These are phyloP conservation scores for Erythrobasidium yunnanense DNA, from an alignment of 768 basidiomycete genomes.

Conservation along the genomic window DNA sequence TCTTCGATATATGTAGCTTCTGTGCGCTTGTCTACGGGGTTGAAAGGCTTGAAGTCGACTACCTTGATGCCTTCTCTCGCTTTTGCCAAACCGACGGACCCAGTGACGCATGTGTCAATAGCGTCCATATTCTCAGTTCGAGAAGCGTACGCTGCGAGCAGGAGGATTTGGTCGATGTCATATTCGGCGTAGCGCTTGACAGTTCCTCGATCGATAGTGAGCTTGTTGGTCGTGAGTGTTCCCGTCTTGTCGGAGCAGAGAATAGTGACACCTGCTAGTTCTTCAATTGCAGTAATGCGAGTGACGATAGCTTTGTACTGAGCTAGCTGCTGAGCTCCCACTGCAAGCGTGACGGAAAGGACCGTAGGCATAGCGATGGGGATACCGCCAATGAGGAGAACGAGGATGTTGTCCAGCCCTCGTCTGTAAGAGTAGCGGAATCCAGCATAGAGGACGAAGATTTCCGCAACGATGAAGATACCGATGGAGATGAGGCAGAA, in stretches of 20 bases:
- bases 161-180: slow-evolving; percentile 78
- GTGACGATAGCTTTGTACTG: slow-evolving; percentile 99
- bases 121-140: slow-evolving; percentile 99
- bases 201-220: slow-evolving; percentile 86
- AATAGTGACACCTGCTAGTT: slow-evolving; percentile 95
- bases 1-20: slow-evolving; percentile 96
- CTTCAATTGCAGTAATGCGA: slow-evolving; percentile 98
- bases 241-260: slow-evolving; percentile 84
- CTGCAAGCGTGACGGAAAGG: slow-evolving; percentile 91
- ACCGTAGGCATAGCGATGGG: slow-evolving; percentile 99
- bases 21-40: slow-evolving; percentile 97
- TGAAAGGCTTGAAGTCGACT: slow-evolving; percentile 98
- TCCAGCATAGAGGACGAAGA: slow-evolving; percentile 81
- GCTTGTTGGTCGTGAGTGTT: slow-evolving; percentile 84
- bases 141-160: slow-evolving; percentile 87
- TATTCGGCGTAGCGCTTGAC: slow-evolving; percentile 83
- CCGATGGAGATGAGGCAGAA: slow-evolving; percentile 96
- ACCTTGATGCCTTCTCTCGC: slow-evolving; percentile 90
- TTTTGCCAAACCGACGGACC: slow-evolving; percentile 57
- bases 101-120: slow-evolving; percentile 73
- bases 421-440: slow-evolving; percentile 84
- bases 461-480: slow-evolving; percentile 84
- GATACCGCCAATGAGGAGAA: slow-evolving; percentile 98
- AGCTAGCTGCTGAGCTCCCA: slow-evolving; percentile 95
- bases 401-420: slow-evolving; percentile 93